Base-by-base conservation (phyloP, 352 stramenopile species). In the Phytophthora megakarya region DNA sequence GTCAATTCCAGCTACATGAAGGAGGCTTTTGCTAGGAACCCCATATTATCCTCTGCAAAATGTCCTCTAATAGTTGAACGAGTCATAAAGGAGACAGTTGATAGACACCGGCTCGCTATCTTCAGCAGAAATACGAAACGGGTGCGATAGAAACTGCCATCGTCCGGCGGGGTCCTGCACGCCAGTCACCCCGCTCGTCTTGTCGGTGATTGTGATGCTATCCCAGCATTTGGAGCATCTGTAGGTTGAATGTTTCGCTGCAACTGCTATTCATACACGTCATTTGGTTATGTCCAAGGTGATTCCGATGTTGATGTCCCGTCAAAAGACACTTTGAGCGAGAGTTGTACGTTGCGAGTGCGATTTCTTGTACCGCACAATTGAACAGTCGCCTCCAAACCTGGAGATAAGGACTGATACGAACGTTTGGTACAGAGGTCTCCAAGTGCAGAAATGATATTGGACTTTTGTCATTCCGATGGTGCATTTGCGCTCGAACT, bases 101-200 rank as follows among this genome's bases (percentile, higher is more conserved):
- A 54, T 54, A 47, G 43, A 10, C 43, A 54, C 35, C 15, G 35
- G 21, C 40, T 53, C 25, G 43, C 50, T 40, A 21, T 58, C 50
- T 30, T 43, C 22, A 40, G 39, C 38, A 65, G 57, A 65, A 53
- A 65, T 19, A 65, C 57, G 56, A 55, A 54, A 64, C 30, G 56
- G 15, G 52, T 61, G 54, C 54, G 54, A 62, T 62, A 62, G 42
- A 62, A 62, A 54, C 42, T 11, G 19, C 40, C 39, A 40, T 66
- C 47, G 42, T 61, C 50, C 42, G 49, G 59, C 49, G 49, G 59
- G 60, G 58, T 40, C 48, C 21, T 7, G 44, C 33, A 28, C 8
- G 16, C 47, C 32, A 44, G 10, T 25, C 28, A 51, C 10, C 39
- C 16, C 8, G 13, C 8, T 7, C 13, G 30, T 12, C 8, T 35